Evolutionary conservation across 2,329 filamentous ascomycete genomes (phyloP), one percentile per base, ranked within the genome.

Genomic region (Zymoseptoria passerinii): DNA sequence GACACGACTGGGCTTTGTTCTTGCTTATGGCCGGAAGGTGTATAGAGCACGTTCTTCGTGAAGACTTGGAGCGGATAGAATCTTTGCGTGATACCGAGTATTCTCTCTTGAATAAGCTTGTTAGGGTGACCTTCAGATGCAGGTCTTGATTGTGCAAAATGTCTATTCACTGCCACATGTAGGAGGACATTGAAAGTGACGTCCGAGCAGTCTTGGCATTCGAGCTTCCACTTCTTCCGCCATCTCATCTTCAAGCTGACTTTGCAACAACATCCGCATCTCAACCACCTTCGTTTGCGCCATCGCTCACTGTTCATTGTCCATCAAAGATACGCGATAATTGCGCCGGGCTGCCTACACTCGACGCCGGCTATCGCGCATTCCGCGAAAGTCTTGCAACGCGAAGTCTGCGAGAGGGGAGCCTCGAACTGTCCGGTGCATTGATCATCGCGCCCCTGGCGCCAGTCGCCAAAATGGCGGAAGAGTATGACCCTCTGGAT

Each of bases 391-490:
- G 23, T 23, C 23, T 23, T 23, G 23, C 4, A 23, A 23, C 23
- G 23, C 23, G 23, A 23, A 23, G 23, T 23, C 4, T 3, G 23
- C 23, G 23, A 16, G 13, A 44, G 35, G 13, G 35, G 10, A 16
- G 35, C 35, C 35, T 40, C 4, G 35, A 40, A 10, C 35, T 40
- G 35, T 40, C 35, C 4, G 13, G 9, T 40, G 10, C 28, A 52
- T 18, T 51, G 27, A 20, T 4, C 6, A 50, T 28, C 23, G 55
- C 58, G 58, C 55, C 29, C 13, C 18, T 23, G 48, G 55, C 58
- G 58, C 55, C 55, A 53, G 53, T 61, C 62, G 61, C 58, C 53
- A 60, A 78, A 66, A 76, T 80, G 71, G 79, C 71, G 73, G 78
- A 74, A 78, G 79, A 60, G 64, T 65, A 71, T 60, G 65, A 67